Evolutionary conservation across 345 rosid species (phyloP), one percentile per base, ranked within the genome.

Genomic region (Rhizophora apiculata): DNA sequence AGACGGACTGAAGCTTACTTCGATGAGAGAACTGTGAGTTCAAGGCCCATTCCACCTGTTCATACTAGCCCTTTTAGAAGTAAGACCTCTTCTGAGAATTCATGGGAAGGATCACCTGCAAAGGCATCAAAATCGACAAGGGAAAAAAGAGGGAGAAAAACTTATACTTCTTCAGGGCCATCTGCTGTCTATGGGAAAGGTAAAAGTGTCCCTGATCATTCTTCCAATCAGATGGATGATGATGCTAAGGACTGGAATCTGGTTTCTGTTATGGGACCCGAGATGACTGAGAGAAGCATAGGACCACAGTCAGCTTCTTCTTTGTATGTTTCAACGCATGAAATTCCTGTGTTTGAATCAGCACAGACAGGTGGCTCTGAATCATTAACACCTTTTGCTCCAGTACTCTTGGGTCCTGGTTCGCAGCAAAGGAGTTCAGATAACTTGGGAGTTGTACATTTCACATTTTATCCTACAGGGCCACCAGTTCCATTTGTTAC

Each of bases 401-500:
- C 70, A 11, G 57, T 67, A 57, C 24, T 62, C 26, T 36, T 62
- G 31, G 79, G 43, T 66, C 67, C 71, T 24, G 64, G 51, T 20
- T 60, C 75, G 3, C 58, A 58, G 24, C 65, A 15, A 6, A 68
- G 60, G 27, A 30, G 37, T 58, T 3, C 5, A 3, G 64, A 58
- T 21, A 64, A 59, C 57, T 48, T 13, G 2, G 69, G 58, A 11
- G 24, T 30, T 8, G 21, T 57, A 21, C 69, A 65, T 19, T 68
- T 68, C 46, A 30, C 69, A 57, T 67, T 71, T 71, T 67, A 67
- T 71, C 71, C 72, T 27, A 51, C 73, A 10, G 75, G 79, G 20
- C 72, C 75, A 30, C 72, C 75, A 3, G 65, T 76, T 43, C 75
- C 72, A 10, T 76, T 71, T 71, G 56, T 71, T 27, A 30, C 75